phyloP scores from a whole-genome alignment of 2,329 filamentous ascomycete genomes.

The Endoconidiophora laricicola region DNA sequence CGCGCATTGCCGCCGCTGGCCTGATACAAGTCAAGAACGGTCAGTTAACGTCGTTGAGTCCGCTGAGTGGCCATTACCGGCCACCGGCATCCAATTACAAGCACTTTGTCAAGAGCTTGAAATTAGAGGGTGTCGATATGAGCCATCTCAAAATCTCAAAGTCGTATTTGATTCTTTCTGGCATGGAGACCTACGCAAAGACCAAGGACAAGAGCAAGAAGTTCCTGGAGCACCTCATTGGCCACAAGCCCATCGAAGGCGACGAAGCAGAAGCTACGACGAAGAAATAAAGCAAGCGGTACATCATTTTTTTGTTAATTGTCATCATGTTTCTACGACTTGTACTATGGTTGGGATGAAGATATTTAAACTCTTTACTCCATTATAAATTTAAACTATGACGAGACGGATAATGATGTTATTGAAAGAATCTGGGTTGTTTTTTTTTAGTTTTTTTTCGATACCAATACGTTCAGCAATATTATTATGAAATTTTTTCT shows the following conservation, averaged over 20 bases:
- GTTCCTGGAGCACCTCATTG: constrained; percentile 22
- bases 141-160: constrained; percentile 61
- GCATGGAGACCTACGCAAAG: constrained; percentile 63
- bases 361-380: background rate
- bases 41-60: constrained; percentile 55
- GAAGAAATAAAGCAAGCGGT: background rate
- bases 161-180: constrained; percentile 66
- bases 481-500: too few species aligned
- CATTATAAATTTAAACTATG: too few species aligned
- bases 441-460: background rate
- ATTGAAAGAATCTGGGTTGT: background rate
- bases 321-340: background rate
- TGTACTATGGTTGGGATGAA: background rate
- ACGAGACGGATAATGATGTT: background rate
- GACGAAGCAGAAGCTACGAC: constrained; percentile 4
- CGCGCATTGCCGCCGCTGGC: constrained; percentile 66
- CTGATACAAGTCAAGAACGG: constrained; percentile 75
- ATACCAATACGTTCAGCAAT: constrained; percentile 1
- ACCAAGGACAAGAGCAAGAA: constrained; percentile 47
- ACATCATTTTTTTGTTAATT: background rate
- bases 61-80: constrained; percentile 63
- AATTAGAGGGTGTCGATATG: constrained; percentile 62
- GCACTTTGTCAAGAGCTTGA: constrained; percentile 58
- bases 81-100: constrained; percentile 72
- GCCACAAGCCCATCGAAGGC: constrained; percentile 5